These are phyloP conservation scores for Collybia sp. DNA, from an alignment of 768 basidiomycete genomes.

Conservation along the genomic window DNA sequence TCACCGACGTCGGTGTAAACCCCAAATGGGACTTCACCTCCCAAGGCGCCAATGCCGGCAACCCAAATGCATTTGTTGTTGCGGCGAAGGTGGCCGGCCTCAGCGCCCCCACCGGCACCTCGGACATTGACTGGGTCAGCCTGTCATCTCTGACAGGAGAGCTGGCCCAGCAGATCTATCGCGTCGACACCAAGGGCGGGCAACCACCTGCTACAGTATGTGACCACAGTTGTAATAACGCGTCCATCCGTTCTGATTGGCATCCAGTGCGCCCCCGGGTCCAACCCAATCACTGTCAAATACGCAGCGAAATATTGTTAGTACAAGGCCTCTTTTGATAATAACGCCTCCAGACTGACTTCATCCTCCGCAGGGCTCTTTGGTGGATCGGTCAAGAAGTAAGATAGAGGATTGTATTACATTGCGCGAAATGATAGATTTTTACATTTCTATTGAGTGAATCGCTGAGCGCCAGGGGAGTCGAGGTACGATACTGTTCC, in stretches of 20 bases:
- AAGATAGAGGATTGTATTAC: no score
- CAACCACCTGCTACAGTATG: constrained; percentile 46
- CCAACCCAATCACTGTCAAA: constrained; percentile 38
- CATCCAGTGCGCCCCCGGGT: constrained; percentile 33
- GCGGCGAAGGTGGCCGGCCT: constrained; percentile 37
- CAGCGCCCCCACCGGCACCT: constrained; percentile 31
- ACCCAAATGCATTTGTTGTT: constrained; percentile 41
- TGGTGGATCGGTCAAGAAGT: neutral
- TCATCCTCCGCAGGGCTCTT: neutral
- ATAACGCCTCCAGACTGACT: neutral
- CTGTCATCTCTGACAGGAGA: constrained; percentile 41
- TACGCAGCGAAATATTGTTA: constrained; percentile 50
- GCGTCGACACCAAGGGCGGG: constrained; percentile 48
- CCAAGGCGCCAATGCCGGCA: constrained; percentile 29
- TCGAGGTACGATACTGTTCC: no score
- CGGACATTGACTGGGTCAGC: constrained; percentile 54
- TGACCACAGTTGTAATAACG: constrained; percentile 5
- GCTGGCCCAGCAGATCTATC: constrained; percentile 46
- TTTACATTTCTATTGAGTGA: no score
- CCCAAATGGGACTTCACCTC: constrained; percentile 58
- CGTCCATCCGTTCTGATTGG: neutral
- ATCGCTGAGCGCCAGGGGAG: no score
- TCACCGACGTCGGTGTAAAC: constrained; percentile 31
- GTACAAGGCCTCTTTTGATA: constrained; percentile 10
- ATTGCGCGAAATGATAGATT: no score